Evolutionary conservation across 495 filamentous ascomycete genomes (phyloP).

Genomic region (Aspergillus cristatus): DNA sequence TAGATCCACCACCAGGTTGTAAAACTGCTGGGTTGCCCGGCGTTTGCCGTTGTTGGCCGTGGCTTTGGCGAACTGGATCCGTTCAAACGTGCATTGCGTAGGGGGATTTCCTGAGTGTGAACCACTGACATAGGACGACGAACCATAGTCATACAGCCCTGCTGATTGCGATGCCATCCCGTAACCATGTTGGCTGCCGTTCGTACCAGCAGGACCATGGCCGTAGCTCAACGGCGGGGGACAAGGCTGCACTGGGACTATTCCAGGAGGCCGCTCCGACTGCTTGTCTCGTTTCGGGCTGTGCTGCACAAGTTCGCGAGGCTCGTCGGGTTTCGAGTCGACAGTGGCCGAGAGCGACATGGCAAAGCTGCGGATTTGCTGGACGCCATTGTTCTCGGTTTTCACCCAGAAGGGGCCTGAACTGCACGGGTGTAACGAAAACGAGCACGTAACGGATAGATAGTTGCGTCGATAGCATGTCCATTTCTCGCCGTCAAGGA

Average conservation of each 20-base stretch:
- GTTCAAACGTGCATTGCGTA: conserved; percentile 62
- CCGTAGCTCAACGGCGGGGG: conserved; percentile 36
- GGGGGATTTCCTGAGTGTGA: conserved; percentile 33
- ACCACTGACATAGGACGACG: conserved; percentile 17
- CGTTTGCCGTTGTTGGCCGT: conserved; percentile 95
- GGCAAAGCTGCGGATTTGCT: conserved; percentile 55
- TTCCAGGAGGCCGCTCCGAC: conserved; percentile 67
- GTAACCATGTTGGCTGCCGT: conserved; percentile 19
- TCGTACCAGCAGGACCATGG: conserved; percentile 15
- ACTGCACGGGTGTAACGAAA: conserved; percentile 46
- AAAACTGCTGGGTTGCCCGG: conserved; percentile 86
- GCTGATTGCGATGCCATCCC: conserved; percentile 21
- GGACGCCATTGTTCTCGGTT: conserved; percentile 40
- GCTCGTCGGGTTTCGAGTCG: conserved; percentile 65
- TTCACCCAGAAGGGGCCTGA: conserved; percentile 41
- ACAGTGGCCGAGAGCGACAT: conserved; percentile 84
- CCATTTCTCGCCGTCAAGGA: conserved; percentile 78
- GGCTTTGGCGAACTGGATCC: conserved; percentile 93
- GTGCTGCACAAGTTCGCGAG: conserved; percentile 84
- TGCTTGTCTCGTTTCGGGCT: conserved; percentile 94
- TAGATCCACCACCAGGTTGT: conserved; percentile 84
- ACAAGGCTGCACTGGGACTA: conserved; percentile 59
- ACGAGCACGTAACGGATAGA: conserved; percentile 81
- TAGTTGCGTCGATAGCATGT: conserved; percentile 96
- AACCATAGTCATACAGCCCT: conserved; percentile 30